A percentile compares a stretch with the other conserved stretches of the same genome.
phyloP scores from a whole-genome alignment of 140 eudicot species.

The Stevia rebaudiana region DNA sequence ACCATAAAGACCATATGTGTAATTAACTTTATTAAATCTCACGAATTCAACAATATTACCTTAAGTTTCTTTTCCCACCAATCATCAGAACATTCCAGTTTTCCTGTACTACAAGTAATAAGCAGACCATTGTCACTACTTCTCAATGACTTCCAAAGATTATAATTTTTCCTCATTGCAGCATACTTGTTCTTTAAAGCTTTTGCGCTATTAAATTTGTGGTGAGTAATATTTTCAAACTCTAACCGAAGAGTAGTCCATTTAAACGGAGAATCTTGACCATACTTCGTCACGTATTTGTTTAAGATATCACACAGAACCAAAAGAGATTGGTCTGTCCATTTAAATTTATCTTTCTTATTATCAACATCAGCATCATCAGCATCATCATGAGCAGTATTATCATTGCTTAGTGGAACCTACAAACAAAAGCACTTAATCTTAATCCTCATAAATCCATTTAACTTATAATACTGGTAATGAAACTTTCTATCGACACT shows the following conservation, averaged over 20 bases:
- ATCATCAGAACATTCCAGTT: conserved; percentile 21
- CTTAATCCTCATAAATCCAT: neutral
- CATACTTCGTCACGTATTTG: neutral
- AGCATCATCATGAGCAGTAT: neutral
- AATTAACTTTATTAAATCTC: no score
- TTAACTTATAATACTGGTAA: no score
- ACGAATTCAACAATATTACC: neutral
- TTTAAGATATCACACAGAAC: conserved; percentile 13
- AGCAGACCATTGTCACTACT: neutral
- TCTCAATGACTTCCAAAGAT: conserved; percentile 18
- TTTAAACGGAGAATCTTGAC: conserved; percentile 6
- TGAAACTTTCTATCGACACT: no score
- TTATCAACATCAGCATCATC: neutral
- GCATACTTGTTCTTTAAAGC: conserved; percentile 20
- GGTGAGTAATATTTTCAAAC: conserved; percentile 13
- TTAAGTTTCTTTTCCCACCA: conserved; percentile 19
- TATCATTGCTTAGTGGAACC: neutral
- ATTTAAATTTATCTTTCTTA: conserved; percentile 10
- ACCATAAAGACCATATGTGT: no score
- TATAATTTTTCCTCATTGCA: conserved; percentile 17
- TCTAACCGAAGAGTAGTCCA: conserved; percentile 12
- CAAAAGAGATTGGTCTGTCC: conserved; percentile 17
- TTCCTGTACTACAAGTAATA: neutral
- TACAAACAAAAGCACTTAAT: conserved; percentile 3
- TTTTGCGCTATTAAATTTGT: conserved; percentile 3